A percentile compares a stretch with the other conserved stretches of the same genome.
Evolutionary conservation across 2,329 filamentous ascomycete species (phyloP).

Genomic region (Cladosporium oxysporum): DNA sequence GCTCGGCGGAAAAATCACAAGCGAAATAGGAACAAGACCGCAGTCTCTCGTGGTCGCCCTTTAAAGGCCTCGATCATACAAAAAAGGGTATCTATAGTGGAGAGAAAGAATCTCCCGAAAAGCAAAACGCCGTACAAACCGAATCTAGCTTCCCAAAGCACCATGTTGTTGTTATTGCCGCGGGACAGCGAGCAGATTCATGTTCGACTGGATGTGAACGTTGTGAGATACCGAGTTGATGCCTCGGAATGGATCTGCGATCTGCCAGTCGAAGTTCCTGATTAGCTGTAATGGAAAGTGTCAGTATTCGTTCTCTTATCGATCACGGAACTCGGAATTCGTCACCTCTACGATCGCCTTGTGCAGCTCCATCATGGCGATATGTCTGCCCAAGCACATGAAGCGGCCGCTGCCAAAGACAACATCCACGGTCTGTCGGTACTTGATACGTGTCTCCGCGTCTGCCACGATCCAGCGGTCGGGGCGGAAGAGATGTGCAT

Average conservation of each 20-base stretch:
- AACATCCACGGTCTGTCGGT: conserved; percentile 45
- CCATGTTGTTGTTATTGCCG: not conserved
- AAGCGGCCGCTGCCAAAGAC: conserved; percentile 51
- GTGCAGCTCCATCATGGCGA: conserved; percentile 53
- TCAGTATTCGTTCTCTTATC: conserved; percentile 47
- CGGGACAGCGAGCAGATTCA: conserved; percentile 22
- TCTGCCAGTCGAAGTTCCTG: conserved; percentile 24
- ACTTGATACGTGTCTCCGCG: conserved; percentile 38
- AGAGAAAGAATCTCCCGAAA: not conserved
- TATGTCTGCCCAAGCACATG: conserved; percentile 50
- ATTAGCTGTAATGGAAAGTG: conserved; percentile 47
- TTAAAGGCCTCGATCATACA: not conserved
- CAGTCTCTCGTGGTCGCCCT: not conserved
- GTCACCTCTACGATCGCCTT: conserved; percentile 52
- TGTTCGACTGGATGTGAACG: conserved; percentile 23
- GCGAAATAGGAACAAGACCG: not conserved
- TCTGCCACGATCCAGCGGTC: conserved; percentile 52
- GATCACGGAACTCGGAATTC: too few species aligned
- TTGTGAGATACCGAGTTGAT: conserved; percentile 18
- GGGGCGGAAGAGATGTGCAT: conserved; percentile 49
- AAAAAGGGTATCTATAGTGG: conserved; percentile 7
- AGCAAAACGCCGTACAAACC: not conserved
- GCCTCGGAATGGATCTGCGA: conserved; percentile 23
- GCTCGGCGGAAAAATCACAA: not conserved
- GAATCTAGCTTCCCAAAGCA: not conserved